These are phyloP conservation scores for Mercurialis annua DNA, from an alignment of 345 rosid genomes.

Conservation along the genomic window DNA sequence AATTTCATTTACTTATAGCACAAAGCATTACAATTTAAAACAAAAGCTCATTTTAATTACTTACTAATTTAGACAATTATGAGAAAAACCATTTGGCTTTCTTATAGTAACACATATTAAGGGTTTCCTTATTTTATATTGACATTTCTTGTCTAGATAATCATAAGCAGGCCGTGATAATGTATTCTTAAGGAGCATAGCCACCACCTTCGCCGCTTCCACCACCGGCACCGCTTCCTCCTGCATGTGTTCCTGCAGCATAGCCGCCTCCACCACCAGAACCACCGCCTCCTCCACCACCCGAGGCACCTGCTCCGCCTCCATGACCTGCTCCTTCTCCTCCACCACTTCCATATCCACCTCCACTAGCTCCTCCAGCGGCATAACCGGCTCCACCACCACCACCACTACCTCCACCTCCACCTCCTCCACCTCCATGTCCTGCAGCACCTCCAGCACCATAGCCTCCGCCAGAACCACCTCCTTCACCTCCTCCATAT, in stretches of 20 bases:
- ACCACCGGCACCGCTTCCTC: background rate
- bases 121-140: background rate
- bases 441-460: constrained; percentile 12
- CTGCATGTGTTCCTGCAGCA: constrained; percentile 1
- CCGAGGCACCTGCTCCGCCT: background rate
- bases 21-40: too few relatives aligned
- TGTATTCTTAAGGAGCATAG: background rate
- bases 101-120: background rate
- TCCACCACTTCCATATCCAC: background rate
- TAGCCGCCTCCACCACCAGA: constrained; percentile 10
- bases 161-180: background rate
- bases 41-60: too few relatives aligned
- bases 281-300: background rate
- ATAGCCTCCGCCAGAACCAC: constrained; percentile 15
- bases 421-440: background rate
- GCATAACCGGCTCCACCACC: constrained; percentile 5
- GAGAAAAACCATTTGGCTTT: background rate
- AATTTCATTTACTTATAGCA: too few relatives aligned
- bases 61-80: too few relatives aligned
- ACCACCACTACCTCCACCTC: background rate
- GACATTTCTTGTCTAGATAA: background rate
- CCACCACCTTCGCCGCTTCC: constrained; percentile 28
- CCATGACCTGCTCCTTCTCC: background rate
- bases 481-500: background rate
- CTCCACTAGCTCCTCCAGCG: constrained; percentile 1